A percentile compares a stretch with the other conserved stretches of the same genome.
Evolutionary conservation across 371 early-diverging fungal genomes (phyloP).

Genomic region (Mortierella sp.): DNA sequence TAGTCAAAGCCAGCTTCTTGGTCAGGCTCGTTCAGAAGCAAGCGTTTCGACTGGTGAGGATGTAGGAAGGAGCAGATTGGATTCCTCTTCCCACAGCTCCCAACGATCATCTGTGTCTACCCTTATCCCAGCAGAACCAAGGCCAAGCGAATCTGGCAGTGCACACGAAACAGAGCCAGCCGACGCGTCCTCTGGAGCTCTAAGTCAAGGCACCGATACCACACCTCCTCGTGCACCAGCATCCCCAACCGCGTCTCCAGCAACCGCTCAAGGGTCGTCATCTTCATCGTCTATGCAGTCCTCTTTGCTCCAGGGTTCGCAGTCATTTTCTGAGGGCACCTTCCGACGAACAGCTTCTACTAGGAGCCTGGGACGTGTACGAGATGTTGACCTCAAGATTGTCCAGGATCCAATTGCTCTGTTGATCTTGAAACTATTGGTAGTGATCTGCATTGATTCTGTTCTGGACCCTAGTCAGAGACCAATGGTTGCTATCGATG

Average conservation of each 20-base stretch:
- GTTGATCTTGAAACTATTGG: slow-evolving; percentile 62
- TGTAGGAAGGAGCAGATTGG: background rate
- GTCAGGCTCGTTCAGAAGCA: background rate
- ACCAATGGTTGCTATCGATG: slow-evolving; percentile 55
- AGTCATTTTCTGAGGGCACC: slow-evolving; percentile 43
- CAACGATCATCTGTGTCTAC: slow-evolving; percentile 44
- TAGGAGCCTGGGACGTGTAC: slow-evolving; percentile 32
- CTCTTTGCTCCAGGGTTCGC: slow-evolving; percentile 17
- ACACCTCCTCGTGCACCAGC: background rate
- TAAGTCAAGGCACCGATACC: slow-evolving; percentile 13
- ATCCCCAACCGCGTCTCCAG: slow-evolving; percentile 17
- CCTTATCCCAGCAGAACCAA: slow-evolving; percentile 21
- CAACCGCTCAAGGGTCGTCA: slow-evolving; percentile 8
- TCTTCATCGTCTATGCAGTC: slow-evolving; percentile 26
- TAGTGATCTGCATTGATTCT: slow-evolving; percentile 64
- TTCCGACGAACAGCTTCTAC: slow-evolving; percentile 39
- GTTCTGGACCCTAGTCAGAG: slow-evolving; percentile 62
- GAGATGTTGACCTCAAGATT: slow-evolving; percentile 48
- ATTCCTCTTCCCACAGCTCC: slow-evolving; percentile 29
- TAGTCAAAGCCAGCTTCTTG: slow-evolving; percentile 8
- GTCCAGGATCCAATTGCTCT: slow-evolving; percentile 53
- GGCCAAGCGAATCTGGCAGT: slow-evolving; percentile 13
- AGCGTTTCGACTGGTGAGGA: background rate
- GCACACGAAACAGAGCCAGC: slow-evolving; percentile 19
- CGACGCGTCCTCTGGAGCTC: background rate